These are phyloP conservation scores for Albophoma yamanashiensis DNA, from an alignment of 2,329 filamentous ascomycete genomes.

Conservation along the genomic window DNA sequence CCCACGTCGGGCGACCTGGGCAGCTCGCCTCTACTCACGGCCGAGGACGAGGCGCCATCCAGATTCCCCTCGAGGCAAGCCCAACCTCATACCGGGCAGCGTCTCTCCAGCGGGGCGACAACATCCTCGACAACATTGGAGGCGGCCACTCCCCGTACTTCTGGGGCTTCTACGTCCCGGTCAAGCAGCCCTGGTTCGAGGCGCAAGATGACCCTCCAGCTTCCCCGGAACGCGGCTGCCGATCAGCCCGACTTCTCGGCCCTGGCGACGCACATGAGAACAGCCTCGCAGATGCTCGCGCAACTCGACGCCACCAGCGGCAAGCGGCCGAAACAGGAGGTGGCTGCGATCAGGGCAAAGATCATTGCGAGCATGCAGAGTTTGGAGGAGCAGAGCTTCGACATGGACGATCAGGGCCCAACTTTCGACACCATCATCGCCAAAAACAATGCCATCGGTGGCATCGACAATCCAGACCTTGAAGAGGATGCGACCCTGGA, in stretches of 20 bases:
- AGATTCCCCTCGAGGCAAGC: constrained; percentile 16
- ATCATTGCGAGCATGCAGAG: constrained; percentile 89
- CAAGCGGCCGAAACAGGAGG: constrained; percentile 69
- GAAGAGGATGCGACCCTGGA: constrained; percentile 44
- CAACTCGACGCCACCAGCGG: constrained; percentile 72
- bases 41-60: constrained; percentile 34
- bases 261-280: constrained; percentile 77
- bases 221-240: constrained; percentile 40
- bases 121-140: constrained; percentile 50
- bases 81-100: constrained; percentile 28
- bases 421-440: constrained; percentile 79
- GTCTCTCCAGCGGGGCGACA: constrained; percentile 51
- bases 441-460: constrained; percentile 47
- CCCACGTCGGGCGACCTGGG: constrained; percentile 70
- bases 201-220: constrained; percentile 51
- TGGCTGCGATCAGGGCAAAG: constrained; percentile 73
- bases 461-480: constrained; percentile 33
- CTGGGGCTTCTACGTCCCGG: constrained; percentile 49
- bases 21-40: constrained; percentile 57
- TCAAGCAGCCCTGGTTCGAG: constrained; percentile 53
- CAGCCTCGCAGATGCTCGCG: constrained; percentile 77
- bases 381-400: constrained; percentile 76
- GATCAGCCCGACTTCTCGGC: constrained; percentile 76
- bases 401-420: constrained; percentile 60
- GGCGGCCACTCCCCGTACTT: constrained; percentile 55